phyloP scores from a whole-genome alignment of 805 yeast species.

The Suhomyces pyralidae region DNA sequence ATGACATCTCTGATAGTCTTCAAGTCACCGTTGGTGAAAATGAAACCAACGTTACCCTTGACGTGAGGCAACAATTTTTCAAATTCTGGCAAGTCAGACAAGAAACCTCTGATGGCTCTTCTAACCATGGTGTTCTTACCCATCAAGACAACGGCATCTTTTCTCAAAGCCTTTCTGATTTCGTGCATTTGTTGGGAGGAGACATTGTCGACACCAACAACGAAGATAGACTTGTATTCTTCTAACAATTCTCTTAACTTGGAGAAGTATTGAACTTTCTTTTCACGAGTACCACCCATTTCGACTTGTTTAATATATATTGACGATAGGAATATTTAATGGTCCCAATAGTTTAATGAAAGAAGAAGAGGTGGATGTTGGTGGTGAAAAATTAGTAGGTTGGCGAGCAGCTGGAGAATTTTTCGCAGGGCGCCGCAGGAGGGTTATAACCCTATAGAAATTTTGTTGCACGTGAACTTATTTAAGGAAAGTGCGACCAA shows the following conservation, averaged over 20 bases:
- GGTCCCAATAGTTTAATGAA: slow-evolving; percentile 31
- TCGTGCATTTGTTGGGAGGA: slow-evolving; percentile 99
- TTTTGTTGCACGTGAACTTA: not conserved
- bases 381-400: not conserved
- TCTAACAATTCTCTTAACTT: slow-evolving; percentile 93
- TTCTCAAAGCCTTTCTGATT: slow-evolving; percentile 95
- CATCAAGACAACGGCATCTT: slow-evolving; percentile 93
- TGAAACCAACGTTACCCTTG: slow-evolving; percentile 99
- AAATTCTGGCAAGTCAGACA: slow-evolving; percentile 89
- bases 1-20: slow-evolving; percentile 87
- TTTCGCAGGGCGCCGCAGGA: slow-evolving; percentile 1
- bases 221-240: slow-evolving; percentile 96
- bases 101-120: slow-evolving; percentile 97
- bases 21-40: slow-evolving; percentile 96
- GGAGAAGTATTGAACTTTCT: slow-evolving; percentile 91
- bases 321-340: slow-evolving; percentile 93
- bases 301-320: slow-evolving; percentile 59
- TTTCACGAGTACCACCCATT: slow-evolving; percentile 99
- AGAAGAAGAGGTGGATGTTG: not conserved
- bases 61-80: slow-evolving; percentile 94
- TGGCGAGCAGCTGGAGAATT: slow-evolving; percentile 2
- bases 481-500: not conserved
- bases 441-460: not conserved
- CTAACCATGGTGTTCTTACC: slow-evolving; percentile 99
- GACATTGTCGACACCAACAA: slow-evolving; percentile 99